Evolutionary conservation across 345 rosid species (phyloP).

Genomic region (Brassica rapa): DNA sequence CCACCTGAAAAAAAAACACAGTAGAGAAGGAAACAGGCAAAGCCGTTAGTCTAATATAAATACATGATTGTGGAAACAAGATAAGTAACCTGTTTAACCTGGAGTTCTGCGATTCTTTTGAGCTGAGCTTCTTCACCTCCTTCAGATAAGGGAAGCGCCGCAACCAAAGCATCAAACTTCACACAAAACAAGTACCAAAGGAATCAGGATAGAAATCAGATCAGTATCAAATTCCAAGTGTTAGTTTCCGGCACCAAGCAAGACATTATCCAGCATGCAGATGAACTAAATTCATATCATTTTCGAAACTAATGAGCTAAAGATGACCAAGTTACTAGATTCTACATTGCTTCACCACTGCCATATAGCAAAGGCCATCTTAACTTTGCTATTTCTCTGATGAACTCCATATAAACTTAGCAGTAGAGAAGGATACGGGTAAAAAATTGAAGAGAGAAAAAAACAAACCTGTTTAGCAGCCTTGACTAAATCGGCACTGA

Average conservation of each 20-base stretch:
- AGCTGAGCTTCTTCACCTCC: conserved; percentile 95
- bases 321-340: not conserved
- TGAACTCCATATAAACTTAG: no score
- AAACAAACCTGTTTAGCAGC: conserved; percentile 80
- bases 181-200: not conserved
- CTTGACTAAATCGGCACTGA: conserved; percentile 81
- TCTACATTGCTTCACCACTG: not conserved
- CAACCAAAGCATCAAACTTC: conserved; percentile 89
- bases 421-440: no score
- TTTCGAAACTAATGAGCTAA: not conserved
- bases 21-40: not conserved
- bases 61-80: not conserved
- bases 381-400: not conserved
- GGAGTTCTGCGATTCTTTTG: conserved; percentile 74
- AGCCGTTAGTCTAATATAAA: not conserved
- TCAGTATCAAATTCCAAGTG: not conserved
- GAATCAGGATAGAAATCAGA: not conserved
- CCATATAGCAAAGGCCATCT: not conserved
- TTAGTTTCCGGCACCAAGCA: no score
- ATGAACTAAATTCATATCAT: not conserved
- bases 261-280: not conserved
- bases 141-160: conserved; percentile 85
- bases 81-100: conserved; percentile 36
- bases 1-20: conserved; percentile 48
- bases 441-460: not conserved